These are phyloP conservation scores for Barnettozyma hawaiiensis DNA, from an alignment of 1,139 yeast genomes.

Conservation along the genomic window DNA sequence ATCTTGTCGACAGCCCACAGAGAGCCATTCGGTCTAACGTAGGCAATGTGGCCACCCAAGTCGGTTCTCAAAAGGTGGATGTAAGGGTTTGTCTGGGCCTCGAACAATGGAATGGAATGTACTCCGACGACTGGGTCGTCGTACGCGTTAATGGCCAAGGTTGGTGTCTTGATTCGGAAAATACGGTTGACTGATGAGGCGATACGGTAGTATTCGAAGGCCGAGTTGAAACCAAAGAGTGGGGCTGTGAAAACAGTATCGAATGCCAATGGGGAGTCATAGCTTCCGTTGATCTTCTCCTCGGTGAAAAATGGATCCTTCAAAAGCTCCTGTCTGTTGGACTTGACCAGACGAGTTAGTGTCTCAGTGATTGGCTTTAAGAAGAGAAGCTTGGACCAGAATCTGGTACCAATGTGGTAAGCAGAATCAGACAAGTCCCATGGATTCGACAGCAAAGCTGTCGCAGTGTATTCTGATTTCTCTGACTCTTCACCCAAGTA, in stretches of 20 bases:
- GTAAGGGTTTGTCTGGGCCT: conserved; percentile 63
- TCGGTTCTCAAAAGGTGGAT: conserved; percentile 60
- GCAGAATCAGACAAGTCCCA: conserved; percentile 74
- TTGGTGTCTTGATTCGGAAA: conserved; percentile 55
- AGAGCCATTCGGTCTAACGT: conserved; percentile 48
- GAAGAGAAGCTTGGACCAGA: conserved; percentile 59
- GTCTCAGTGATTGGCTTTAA: conserved; percentile 63
- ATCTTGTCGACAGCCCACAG: conserved; percentile 73
- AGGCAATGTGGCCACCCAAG: conserved; percentile 84
- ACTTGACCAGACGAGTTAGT: conserved; percentile 54
- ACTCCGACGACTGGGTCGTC: conserved; percentile 84
- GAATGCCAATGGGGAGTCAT: conserved; percentile 46
- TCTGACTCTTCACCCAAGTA: conserved; percentile 70
- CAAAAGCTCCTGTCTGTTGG: conserved; percentile 50
- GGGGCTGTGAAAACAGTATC: conserved; percentile 72
- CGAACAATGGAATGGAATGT: conserved; percentile 56
- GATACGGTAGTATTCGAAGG: conserved; percentile 64
- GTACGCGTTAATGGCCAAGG: conserved; percentile 58
- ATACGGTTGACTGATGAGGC: conserved; percentile 62
- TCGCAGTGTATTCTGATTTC: conserved; percentile 51
- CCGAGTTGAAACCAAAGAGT: conserved; percentile 64
- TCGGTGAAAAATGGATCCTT: conserved; percentile 30
- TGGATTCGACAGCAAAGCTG: conserved; percentile 67
- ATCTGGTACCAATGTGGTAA: conserved; percentile 43
- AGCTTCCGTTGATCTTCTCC: conserved; percentile 33